Percentiles rank a stretch among this genome's conserved stretches.
Evolutionary conservation across 495 filamentous ascomycete genomes (phyloP).

Genomic region (Tuber indicum): DNA sequence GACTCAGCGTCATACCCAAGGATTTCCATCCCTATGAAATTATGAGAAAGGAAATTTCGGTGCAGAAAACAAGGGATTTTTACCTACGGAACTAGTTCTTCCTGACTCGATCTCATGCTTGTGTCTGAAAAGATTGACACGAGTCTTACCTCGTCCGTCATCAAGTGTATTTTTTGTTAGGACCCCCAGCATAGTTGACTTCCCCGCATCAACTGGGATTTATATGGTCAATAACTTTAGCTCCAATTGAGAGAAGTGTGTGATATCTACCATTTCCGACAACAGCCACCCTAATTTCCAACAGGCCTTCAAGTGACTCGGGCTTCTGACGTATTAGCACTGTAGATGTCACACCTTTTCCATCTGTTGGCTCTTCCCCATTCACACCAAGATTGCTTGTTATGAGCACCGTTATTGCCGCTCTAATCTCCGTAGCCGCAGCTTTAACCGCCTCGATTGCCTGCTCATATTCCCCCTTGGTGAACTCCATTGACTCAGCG

Average conservation of each 20-base stretch:
- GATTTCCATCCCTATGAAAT: slow-evolving; percentile 57
- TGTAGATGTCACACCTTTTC: slow-evolving; percentile 57
- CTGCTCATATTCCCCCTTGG: slow-evolving; percentile 68
- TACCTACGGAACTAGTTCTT: slow-evolving; percentile 88
- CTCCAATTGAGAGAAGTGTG: background rate
- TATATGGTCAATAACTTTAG: slow-evolving; percentile 15
- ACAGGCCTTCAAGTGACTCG: slow-evolving; percentile 70
- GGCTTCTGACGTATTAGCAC: slow-evolving; percentile 72
- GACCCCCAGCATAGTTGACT: slow-evolving; percentile 94
- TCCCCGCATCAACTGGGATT: slow-evolving; percentile 79
- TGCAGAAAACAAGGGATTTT: slow-evolving; percentile 40
- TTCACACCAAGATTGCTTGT: slow-evolving; percentile 64
- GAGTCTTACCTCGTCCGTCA: slow-evolving; percentile 87
- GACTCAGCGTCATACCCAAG: slow-evolving; percentile 93
- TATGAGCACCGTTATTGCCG: slow-evolving; percentile 71
- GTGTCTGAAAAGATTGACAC: slow-evolving; percentile 93
- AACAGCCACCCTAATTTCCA: slow-evolving; percentile 94
- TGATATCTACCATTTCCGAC: slow-evolving; percentile 70
- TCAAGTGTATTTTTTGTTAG: slow-evolving; percentile 92
- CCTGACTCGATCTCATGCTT: slow-evolving; percentile 97
- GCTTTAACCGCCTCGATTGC: slow-evolving; percentile 62
- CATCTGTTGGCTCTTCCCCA: slow-evolving; percentile 60
- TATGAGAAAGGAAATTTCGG: slow-evolving; percentile 14
- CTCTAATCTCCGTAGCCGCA: slow-evolving; percentile 59
- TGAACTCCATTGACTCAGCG: slow-evolving; percentile 82